Percentiles rank a stretch among this genome's conserved stretches.
Conservation (phyloP, 768 basidiomycete genomes). For the Fistulinella prunicolor region DNA sequence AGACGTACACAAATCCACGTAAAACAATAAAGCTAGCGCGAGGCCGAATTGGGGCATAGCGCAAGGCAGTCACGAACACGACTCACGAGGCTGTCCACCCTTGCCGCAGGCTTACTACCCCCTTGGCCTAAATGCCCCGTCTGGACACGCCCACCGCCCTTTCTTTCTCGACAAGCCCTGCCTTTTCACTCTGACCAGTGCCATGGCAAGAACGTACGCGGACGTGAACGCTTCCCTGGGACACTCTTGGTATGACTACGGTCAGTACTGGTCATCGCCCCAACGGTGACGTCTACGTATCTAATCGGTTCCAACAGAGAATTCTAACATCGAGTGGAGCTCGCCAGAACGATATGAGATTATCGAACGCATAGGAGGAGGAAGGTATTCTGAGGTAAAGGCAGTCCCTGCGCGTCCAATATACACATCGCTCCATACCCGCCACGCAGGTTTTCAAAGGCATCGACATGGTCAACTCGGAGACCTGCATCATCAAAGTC, state of each 20-base stretch:
- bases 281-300: neutral
- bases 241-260: constrained; percentile 61
- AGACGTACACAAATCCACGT: neutral
- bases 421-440: constrained; percentile 1
- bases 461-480: constrained; percentile 51
- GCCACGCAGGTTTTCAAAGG: constrained; percentile 54
- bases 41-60: constrained; percentile 8
- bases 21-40: neutral
- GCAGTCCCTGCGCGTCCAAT: neutral
- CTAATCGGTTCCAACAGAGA: constrained; percentile 37
- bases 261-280: constrained; percentile 30
- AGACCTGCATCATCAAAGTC: constrained; percentile 65
- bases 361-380: constrained; percentile 58
- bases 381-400: constrained; percentile 61
- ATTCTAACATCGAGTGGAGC: constrained; percentile 61
- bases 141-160: constrained; percentile 17
- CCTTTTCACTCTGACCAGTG: constrained; percentile 12
- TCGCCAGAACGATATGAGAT: constrained; percentile 66
- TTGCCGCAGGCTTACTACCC: constrained; percentile 1
- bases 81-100: constrained; percentile 22
- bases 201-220: constrained; percentile 53
- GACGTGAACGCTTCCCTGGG: constrained; percentile 59
- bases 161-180: constrained; percentile 13
- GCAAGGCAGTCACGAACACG: constrained; percentile 6
- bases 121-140: constrained; percentile 28